Base-by-base conservation (phyloP, 1,139 yeast genomes). In the Pichia sp. region DNA sequence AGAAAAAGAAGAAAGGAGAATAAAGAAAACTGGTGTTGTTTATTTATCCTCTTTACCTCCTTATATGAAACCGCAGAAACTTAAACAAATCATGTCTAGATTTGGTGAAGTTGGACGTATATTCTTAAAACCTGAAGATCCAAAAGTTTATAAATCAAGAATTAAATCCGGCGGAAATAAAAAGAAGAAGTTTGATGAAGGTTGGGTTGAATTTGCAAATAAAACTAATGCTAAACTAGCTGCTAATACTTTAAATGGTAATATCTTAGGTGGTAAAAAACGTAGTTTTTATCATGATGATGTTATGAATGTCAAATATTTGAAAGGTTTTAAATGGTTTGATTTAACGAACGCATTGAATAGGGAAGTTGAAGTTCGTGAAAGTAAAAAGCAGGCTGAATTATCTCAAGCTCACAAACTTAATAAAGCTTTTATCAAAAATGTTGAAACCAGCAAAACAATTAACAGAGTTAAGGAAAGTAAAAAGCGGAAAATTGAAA, bases 251-350 rank as follows among this genome's bases (percentile, higher is more conserved):
- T 65, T 93, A 53, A 93, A 91, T 58, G 96, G 95, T 10, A 84
- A 86, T 55, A 85, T 72, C 15, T 66, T 91, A 31, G 98, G 98
- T 24, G 98, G 98, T 24, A 87, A 81, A 56, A 91, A 91, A 63
- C 82, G 93, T 2, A 77, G 82, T n/a, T 89, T 84, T 58, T 91
- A 89, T 62, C 83, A 91, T 56, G 99, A 93, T 61, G 98, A 93
- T 65, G 80, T 91, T 19, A 72, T 93, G 66, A 91, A 88, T 59
- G 79, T 91, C 46, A 89, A 86, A 61, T 91, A 91, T 55, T 69
- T 91, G 49, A 81, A 88, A 13, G 88, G 91, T 6, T 93, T 89
- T 71, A 91, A 93, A 58, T 91, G 99, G 99, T 72, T 81, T 46
- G 95, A 93, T 55, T 70, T 91, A 57, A 88, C 97, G 1, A 95